Evolutionary conservation across 2,329 filamentous ascomycete species (phyloP).

Genomic region (Metarhizium robertsii): DNA sequence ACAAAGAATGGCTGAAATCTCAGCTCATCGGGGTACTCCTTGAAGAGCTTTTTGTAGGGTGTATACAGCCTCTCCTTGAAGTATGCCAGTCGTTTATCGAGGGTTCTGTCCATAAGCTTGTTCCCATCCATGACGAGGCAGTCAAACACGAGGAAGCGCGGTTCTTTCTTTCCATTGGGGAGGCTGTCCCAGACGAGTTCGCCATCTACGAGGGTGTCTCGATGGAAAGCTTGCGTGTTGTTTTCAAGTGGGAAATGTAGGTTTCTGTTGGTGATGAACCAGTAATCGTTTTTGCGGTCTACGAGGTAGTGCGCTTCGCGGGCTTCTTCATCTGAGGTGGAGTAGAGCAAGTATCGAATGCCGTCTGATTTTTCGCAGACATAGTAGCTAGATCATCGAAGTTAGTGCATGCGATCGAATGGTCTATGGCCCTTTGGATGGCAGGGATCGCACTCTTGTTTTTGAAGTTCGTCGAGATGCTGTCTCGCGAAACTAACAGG

Average conservation of each 20-base stretch:
- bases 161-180: conserved; percentile 54
- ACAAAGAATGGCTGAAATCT: conserved; percentile 68
- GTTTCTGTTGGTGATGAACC: conserved; percentile 59
- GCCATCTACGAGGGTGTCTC: conserved; percentile 77
- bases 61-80: conserved; percentile 69
- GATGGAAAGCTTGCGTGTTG: conserved; percentile 61
- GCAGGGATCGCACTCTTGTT: conserved; percentile 52
- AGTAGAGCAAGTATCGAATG: conserved; percentile 89
- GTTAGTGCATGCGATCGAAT: conserved; percentile 5
- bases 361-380: conserved; percentile 98
- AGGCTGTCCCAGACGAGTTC: conserved; percentile 84
- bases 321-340: conserved; percentile 54
- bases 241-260: conserved; percentile 73
- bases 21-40: conserved; percentile 59
- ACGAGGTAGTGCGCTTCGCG: conserved; percentile 80
- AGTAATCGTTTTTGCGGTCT: conserved; percentile 97
- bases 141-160: conserved; percentile 89
- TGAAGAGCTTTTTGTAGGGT: conserved; percentile 56
- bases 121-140: conserved; percentile 74
- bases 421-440: neutral
- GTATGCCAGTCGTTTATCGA: conserved; percentile 84
- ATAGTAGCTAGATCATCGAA: conserved; percentile 60
- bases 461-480: conserved; percentile 74
- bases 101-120: conserved; percentile 64
- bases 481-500: conserved; percentile 82